Percentiles rank a stretch among this genome's conserved stretches.
These are phyloP conservation scores for Solidago caesia DNA, from an alignment of 129 eudicot genomes.

Conservation along the genomic window DNA sequence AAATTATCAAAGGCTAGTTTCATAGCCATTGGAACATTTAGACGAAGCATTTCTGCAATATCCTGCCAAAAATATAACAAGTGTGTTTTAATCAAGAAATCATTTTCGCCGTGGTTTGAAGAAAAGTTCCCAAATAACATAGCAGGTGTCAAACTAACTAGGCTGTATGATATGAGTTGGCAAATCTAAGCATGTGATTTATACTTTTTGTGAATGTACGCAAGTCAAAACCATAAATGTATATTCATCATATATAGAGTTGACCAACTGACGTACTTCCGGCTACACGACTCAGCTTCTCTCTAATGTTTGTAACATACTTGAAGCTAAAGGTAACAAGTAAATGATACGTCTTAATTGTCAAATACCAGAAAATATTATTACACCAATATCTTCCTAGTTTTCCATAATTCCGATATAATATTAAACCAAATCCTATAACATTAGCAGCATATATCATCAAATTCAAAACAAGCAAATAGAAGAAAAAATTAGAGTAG, in stretches of 20 bases:
- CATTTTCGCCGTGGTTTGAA: not conserved
- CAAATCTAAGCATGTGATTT: not conserved
- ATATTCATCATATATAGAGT: too few relatives aligned
- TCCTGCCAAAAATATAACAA: constrained; percentile 37
- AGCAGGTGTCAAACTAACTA: not conserved
- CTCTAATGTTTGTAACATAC: too few relatives aligned
- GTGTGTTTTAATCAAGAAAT: not conserved
- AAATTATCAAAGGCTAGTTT: constrained; percentile 62
- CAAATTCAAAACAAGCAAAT: not conserved
- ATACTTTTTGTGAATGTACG: not conserved
- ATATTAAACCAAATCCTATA: too few relatives aligned
- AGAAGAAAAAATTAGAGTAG: not conserved
- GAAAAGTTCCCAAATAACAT: not conserved
- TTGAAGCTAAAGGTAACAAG: too few relatives aligned
- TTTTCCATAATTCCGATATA: too few relatives aligned
- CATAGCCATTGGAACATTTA: constrained; percentile 79
- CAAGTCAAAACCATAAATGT: not conserved
- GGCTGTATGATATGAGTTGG: not conserved
- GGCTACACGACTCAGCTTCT: too few relatives aligned
- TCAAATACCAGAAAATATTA: not conserved
- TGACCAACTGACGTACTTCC: too few relatives aligned
- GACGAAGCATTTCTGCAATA: constrained; percentile 73
- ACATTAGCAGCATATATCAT: too few relatives aligned
- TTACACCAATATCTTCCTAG: too few relatives aligned
- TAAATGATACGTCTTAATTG: not conserved